Evolutionary conservation across 1,284 basidiomycete species (phyloP), one percentile per base, ranked within the genome.

Genomic region (Heterobasidion occidentale): DNA sequence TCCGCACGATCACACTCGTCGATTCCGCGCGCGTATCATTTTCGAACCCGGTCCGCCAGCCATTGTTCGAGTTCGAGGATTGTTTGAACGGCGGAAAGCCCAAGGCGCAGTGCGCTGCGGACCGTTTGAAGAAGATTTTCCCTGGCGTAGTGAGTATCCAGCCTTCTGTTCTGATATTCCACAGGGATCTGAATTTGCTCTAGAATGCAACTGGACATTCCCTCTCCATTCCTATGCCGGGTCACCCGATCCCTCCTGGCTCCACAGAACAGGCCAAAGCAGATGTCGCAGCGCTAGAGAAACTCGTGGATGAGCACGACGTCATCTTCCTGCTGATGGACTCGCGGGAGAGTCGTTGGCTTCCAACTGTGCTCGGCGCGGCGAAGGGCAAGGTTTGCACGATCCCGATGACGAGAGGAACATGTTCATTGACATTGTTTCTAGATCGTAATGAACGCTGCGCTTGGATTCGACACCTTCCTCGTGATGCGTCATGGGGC

Each of bases 251-350:
- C 53, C 84, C 88, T 14, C 46, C 46, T 6, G 68, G 74, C 0
- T 77, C 79, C 0, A 67, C 84, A 2, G 78, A 77, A 5, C 79
- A 86, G 61, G 75, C 82, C 0, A 80, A 82, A 65, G 76, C 79
- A 36, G 88, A 92, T 58, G 84, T 98, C 0, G 71, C 72, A 33
- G 74, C 75, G 60, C 78, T 99, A 3, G 93, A 96, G 65, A 67
- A 75, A 27, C 81, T 99, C 7, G 77, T 98, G 53, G 83, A 89
- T 27, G 74, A 79, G 34, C 96, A 98, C 67, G 95, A 98, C 65
- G 94, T 79, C 0, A 75, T 98, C 2, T 98, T 95, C 71, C 74
- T 98, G 19, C 77, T 98, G n/a, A 99, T 98, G 94, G 96, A 99
- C 69, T 97, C 94, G 33, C 77, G 96, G 42, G 96, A 99, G 71